Evolutionary conservation across 495 filamentous ascomycete genomes (phyloP).

Genomic region (Aspergillus heteromorphus): DNA sequence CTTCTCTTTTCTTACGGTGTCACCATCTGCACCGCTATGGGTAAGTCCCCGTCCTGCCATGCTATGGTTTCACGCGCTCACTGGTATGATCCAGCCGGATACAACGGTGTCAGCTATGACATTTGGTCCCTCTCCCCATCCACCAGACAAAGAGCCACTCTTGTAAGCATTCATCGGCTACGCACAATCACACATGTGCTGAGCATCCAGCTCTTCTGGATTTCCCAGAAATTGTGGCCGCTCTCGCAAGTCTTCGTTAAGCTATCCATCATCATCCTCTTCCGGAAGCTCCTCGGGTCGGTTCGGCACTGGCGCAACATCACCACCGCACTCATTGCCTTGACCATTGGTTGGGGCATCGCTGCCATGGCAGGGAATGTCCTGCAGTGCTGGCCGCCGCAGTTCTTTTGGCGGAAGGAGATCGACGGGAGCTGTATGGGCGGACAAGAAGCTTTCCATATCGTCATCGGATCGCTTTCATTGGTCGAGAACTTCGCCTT

Average conservation of each 20-base stretch:
- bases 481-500: constrained; percentile 22
- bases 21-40: background rate
- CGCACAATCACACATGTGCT: background rate
- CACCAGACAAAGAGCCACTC: background rate
- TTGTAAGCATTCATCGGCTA: constrained; percentile 5
- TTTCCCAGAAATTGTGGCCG: constrained; percentile 23
- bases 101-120: constrained; percentile 4
- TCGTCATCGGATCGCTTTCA: constrained; percentile 18
- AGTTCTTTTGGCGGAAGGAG: constrained; percentile 26
- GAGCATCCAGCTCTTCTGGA: constrained; percentile 17
- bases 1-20: constrained; percentile 3
- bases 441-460: constrained; percentile 14
- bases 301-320: constrained; percentile 7
- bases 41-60: background rate
- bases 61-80: too few species aligned
- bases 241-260: constrained; percentile 28
- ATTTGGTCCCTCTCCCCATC: background rate
- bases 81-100: background rate
- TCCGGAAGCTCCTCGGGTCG: constrained; percentile 21
- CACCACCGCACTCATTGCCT: constrained; percentile 13
- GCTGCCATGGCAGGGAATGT: constrained; percentile 21
- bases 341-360: constrained; percentile 22
- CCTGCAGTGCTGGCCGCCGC: constrained; percentile 29
- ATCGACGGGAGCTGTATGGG: too few species aligned
- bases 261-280: constrained; percentile 32